Percentiles rank a stretch among this genome's conserved stretches.
phyloP scores from a whole-genome alignment of 176 grass and related monocot genomes.

The Thinopyrum elongatum region DNA sequence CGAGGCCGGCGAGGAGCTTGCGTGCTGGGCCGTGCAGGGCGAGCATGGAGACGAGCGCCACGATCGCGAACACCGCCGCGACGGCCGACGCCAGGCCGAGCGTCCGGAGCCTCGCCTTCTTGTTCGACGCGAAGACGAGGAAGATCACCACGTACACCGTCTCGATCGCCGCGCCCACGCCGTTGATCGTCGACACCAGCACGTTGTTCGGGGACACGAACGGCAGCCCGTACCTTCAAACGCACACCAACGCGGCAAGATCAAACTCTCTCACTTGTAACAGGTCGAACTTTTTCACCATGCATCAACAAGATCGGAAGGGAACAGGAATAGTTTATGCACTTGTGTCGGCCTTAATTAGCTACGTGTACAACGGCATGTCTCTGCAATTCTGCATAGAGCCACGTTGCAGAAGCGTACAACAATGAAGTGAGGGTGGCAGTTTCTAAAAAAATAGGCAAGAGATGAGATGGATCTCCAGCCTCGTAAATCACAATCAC shows the following conservation, averaged over 20 bases:
- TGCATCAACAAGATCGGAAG: too few relatives aligned
- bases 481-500: neutral
- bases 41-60: conserved; percentile 64
- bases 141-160: conserved; percentile 72
- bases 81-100: conserved; percentile 56
- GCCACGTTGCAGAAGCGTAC: too few relatives aligned
- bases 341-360: too few relatives aligned
- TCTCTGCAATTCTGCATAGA: too few relatives aligned
- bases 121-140: conserved; percentile 55
- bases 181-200: conserved; percentile 90
- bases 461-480: neutral
- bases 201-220: conserved; percentile 97
- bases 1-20: conserved; percentile 78
- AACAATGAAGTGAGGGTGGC: too few relatives aligned
- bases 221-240: conserved; percentile 74
- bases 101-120: conserved; percentile 47
- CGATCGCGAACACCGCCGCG: conserved; percentile 39
- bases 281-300: too few relatives aligned
- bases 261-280: neutral
- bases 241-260: neutral
- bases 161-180: conserved; percentile 67
- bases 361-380: too few relatives aligned
- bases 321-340: too few relatives aligned
- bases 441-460: too few relatives aligned
- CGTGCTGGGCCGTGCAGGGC: conserved; percentile 47